phyloP scores from a whole-genome alignment of 2,329 filamentous ascomycete genomes.

The Colletotrichum liaoningense region DNA sequence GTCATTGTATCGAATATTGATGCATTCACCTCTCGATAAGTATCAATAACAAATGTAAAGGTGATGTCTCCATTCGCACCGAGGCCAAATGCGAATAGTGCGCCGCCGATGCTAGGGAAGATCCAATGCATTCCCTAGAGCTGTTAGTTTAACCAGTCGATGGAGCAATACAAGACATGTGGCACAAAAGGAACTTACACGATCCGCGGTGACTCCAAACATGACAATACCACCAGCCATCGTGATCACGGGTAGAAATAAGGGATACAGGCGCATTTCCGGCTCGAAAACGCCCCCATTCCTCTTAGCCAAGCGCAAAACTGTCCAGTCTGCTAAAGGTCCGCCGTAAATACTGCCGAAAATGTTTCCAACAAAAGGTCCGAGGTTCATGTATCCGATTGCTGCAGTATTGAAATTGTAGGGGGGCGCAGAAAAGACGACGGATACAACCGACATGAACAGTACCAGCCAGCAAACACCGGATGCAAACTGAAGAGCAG shows the following conservation, averaged over 20 bases:
- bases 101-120: constrained; percentile 47
- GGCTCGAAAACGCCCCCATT: constrained; percentile 55
- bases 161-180: not conserved
- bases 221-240: constrained; percentile 48
- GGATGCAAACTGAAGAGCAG: constrained; percentile 52
- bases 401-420: constrained; percentile 42
- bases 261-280: constrained; percentile 52
- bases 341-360: constrained; percentile 50
- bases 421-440: constrained; percentile 45
- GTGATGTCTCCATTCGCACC: constrained; percentile 47
- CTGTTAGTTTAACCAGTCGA: not conserved
- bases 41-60: constrained; percentile 48
- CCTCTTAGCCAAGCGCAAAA: constrained; percentile 47
- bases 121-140: constrained; percentile 52
- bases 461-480: constrained; percentile 51
- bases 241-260: constrained; percentile 41
- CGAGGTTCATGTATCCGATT: constrained; percentile 42
- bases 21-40: constrained; percentile 47
- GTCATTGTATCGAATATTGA: not conserved
- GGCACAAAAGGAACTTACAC: constrained; percentile 39
- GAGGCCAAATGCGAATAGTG: constrained; percentile 50
- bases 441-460: constrained; percentile 43
- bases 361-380: constrained; percentile 50
- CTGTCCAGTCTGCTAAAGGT: constrained; percentile 50
- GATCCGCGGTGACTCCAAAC: constrained; percentile 47